Percentiles rank a stretch among this genome's conserved stretches.
Evolutionary conservation across 192 early-diverging fungal species (phyloP).

Genomic region (Jimgerdemannia flammicorona): DNA sequence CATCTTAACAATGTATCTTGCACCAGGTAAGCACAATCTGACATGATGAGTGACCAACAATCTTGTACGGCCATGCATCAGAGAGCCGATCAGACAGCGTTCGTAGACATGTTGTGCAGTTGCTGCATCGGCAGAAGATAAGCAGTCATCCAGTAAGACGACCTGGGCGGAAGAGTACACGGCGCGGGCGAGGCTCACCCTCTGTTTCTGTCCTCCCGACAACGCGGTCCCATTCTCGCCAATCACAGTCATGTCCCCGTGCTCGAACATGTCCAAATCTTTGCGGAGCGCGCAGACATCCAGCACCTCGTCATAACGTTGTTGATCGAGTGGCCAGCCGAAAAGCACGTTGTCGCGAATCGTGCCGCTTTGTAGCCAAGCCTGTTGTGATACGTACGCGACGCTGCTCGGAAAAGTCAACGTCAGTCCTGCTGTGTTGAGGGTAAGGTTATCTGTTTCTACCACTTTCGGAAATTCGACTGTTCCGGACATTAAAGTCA

Average conservation of each 20-base stretch:
- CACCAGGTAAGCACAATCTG: slow-evolving; percentile 49
- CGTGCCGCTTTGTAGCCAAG: slow-evolving; percentile 71
- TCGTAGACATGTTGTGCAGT: slow-evolving; percentile 82
- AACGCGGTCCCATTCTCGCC: slow-evolving; percentile 73
- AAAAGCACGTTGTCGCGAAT: slow-evolving; percentile 74
- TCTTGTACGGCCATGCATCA: slow-evolving; percentile 72
- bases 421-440: not conserved
- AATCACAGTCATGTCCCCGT: slow-evolving; percentile 83
- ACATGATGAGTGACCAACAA: slow-evolving; percentile 86
- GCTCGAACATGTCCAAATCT: slow-evolving; percentile 70
- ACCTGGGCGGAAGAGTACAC: slow-evolving; percentile 56
- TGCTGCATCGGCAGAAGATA: slow-evolving; percentile 84
- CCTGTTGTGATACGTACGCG: slow-evolving; percentile 70
- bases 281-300: slow-evolving; percentile 74
- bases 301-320: slow-evolving; percentile 51
- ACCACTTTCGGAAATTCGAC: slow-evolving; percentile 22
- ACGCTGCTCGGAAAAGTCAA: slow-evolving; percentile 36
- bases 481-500: slow-evolving; percentile 39
- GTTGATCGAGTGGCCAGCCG: slow-evolving; percentile 57
- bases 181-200: slow-evolving; percentile 73
- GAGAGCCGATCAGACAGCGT: slow-evolving; percentile 57
- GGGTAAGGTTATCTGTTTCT: not conserved
- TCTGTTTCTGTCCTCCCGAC: slow-evolving; percentile 75
- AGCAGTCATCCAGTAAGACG: slow-evolving; percentile 70
- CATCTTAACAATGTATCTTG: slow-evolving; percentile 46